Base-by-base conservation (phyloP, 306 rosid species). In the Trifolium repens region DNA sequence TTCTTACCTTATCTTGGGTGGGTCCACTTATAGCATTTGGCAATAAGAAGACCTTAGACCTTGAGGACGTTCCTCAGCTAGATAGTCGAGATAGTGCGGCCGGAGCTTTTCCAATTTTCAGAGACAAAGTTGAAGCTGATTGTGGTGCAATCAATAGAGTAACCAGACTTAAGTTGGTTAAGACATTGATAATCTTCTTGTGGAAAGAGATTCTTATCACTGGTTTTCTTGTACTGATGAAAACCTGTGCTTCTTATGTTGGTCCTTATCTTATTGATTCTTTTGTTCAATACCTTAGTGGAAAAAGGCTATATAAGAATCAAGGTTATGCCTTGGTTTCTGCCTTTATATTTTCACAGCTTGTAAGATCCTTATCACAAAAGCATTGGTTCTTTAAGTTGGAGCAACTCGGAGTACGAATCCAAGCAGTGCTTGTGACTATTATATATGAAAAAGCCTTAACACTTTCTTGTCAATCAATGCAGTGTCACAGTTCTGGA, bases 51-150 rank as follows among this genome's bases (percentile, higher is more conserved):
- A 46, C 55, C 24, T 39, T 87, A 65, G 86, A 79, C 83, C 81
- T 79, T 66, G 88, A 87, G 80, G 88, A 87, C 79, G 80, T 87
- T 15, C 90, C 88, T 1, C 88, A 79, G 44, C 80, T 87, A 5
- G 86, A 61, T 34, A 71, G 75, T 26, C 1, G 61, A 52, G 90
- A 84, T 30, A 84, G 88, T 72, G 75, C 82, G 0, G 49, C 62
- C 65, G 81, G 80, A 43, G 79, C 79, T 73, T 87, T 82, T 55
- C 75, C 85, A n/a, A 4, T 9, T 30, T 84, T 81, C 24, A 64
- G 58, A 24, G 75, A 76, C 19, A 79, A 73, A 5, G 60, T 87
- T 50, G 86, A 87, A 55, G 82, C 77, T 67, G 83, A 84, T 4
- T 84, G 81, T 81, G 88, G 85, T 39, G 14, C 75, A 46, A 66